Evolutionary conservation across 257 asterid genomes (phyloP).

Genomic region (Primulina huaijiensis): DNA sequence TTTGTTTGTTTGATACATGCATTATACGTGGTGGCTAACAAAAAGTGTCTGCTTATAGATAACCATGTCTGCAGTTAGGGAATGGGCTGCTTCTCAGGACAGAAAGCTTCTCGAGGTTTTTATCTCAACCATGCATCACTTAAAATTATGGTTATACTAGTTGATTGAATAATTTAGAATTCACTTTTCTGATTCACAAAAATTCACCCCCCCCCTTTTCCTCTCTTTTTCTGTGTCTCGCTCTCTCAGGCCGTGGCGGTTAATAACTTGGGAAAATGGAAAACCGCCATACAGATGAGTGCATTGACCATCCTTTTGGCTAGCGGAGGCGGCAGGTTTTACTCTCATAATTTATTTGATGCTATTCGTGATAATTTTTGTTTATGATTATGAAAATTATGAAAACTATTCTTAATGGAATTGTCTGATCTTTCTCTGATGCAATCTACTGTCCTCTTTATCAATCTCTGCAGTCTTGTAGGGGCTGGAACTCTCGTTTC

Average conservation of each 20-base stretch:
- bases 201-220: not conserved
- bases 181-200: slow-evolving; percentile 12
- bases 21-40: slow-evolving; percentile 14
- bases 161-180: slow-evolving; percentile 3
- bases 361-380: not conserved
- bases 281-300: slow-evolving; percentile 93
- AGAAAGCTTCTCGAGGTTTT: slow-evolving; percentile 80
- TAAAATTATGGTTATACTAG: slow-evolving; percentile 5
- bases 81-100: slow-evolving; percentile 98
- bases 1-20: slow-evolving; percentile 16
- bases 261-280: slow-evolving; percentile 92
- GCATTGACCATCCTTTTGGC: slow-evolving; percentile 84
- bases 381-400: not conserved
- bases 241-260: slow-evolving; percentile 89
- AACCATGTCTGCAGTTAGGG: slow-evolving; percentile 99
- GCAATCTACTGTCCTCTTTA: not conserved
- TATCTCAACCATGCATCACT: slow-evolving; percentile 19
- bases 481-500: slow-evolving; percentile 48
- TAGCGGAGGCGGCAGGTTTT: slow-evolving; percentile 80
- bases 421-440: slow-evolving; percentile 12
- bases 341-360: slow-evolving; percentile 10
- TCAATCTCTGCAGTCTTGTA: slow-evolving; percentile 46
- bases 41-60: slow-evolving; percentile 48
- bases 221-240: not conserved
- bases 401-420: not conserved